Percentiles rank a stretch among this genome's conserved stretches.
phyloP scores from a whole-genome alignment of 164 flowering plant genomes.

The grape (Vitis vinifera) region DNA sequence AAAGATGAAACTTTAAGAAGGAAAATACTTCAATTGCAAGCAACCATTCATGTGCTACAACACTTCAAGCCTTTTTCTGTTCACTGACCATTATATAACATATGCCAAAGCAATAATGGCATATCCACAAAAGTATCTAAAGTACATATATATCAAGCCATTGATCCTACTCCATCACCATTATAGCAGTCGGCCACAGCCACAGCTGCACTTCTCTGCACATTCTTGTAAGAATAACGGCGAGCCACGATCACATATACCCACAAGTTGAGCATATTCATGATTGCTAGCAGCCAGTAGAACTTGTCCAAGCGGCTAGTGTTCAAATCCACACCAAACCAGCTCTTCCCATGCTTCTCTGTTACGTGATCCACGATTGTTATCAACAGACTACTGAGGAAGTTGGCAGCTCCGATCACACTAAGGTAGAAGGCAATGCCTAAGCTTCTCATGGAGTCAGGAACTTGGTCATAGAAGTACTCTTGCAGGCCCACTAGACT shows the following conservation, averaged over 20 bases:
- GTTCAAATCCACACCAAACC: constrained; percentile 51
- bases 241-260: constrained; percentile 34
- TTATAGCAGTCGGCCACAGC: constrained; percentile 30
- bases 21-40: no score
- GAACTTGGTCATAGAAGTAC: constrained; percentile 56
- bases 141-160: constrained; percentile 13
- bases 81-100: no score
- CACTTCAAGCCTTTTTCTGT: no score
- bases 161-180: constrained; percentile 9
- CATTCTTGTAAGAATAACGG: constrained; percentile 40
- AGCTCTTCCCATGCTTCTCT: constrained; percentile 25
- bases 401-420: constrained; percentile 45
- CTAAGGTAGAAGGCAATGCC: constrained; percentile 53
- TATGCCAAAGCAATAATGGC: no score
- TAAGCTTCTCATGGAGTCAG: constrained; percentile 54
- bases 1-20: no score
- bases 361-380: constrained; percentile 30
- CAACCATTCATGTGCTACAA: no score
- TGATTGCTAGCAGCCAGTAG: constrained; percentile 40
- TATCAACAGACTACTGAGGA: constrained; percentile 40
- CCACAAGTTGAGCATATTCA: constrained; percentile 22
- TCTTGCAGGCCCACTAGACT: constrained; percentile 49
- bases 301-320: constrained; percentile 44
- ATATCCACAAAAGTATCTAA: no score
- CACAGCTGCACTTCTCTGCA: constrained; percentile 20